Percentiles rank a stretch among this genome's conserved stretches.
Conservation (phyloP, 805 yeast genomes). For the Sugiyamaella chiloensis region DNA sequence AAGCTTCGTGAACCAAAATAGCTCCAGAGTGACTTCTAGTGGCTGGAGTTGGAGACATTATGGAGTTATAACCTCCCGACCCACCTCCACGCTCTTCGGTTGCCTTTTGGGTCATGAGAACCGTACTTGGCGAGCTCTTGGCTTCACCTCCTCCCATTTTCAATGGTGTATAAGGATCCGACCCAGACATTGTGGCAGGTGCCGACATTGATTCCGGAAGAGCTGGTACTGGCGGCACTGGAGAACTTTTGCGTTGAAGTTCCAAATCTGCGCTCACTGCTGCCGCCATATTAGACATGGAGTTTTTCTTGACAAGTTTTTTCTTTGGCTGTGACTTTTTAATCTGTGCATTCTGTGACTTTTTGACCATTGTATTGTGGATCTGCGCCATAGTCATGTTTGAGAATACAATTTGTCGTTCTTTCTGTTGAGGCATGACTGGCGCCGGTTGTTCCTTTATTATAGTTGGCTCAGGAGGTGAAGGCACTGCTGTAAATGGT, state of each 20-base stretch:
- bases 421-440: conserved; percentile 5
- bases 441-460: conserved; percentile 1
- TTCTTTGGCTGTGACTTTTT: conserved; percentile 5
- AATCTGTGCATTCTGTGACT: conserved; percentile 2
- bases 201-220: not conserved
- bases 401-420: conserved; percentile 10
- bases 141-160: not conserved
- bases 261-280: not conserved
- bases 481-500: not conserved
- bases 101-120: conserved; percentile 14
- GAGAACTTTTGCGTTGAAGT: not conserved
- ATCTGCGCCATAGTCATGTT: conserved; percentile 15
- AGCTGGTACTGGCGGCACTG: conserved; percentile 4
- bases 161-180: conserved; percentile 13
- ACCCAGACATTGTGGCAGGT: no score
- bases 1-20: conserved; percentile 31
- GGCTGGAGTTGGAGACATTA: conserved; percentile 32
- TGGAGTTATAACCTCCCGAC: not conserved
- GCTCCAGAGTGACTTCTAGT: conserved; percentile 27
- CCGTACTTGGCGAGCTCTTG: conserved; percentile 15
- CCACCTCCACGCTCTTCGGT: conserved; percentile 6
- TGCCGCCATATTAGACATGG: conserved; percentile 1
- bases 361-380: conserved; percentile 10
- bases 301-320: conserved; percentile 8
- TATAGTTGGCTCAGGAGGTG: conserved; percentile 1